A percentile compares a stretch with the other conserved stretches of the same genome.
These are phyloP conservation scores for Hirschfeldia incana DNA, from an alignment of 345 rosid species.

Conservation along the genomic window DNA sequence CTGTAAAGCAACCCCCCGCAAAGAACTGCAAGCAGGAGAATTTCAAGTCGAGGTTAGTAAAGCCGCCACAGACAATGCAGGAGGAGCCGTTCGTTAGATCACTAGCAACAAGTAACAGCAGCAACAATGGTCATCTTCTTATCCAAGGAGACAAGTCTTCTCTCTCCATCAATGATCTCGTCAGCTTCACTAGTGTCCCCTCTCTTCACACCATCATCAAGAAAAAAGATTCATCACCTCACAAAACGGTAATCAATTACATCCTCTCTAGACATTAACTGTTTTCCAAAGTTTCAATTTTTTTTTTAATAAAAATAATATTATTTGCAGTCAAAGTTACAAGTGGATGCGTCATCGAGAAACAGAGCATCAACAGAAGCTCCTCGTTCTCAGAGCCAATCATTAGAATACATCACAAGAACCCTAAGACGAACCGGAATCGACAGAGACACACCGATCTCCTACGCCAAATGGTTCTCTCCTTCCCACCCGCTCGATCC, in stretches of 20 bases:
- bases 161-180: conserved; percentile 45
- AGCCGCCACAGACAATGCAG: conserved; percentile 58
- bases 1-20: conserved; percentile 38
- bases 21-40: conserved; percentile 27
- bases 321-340: conserved; percentile 22
- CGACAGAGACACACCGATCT: conserved; percentile 50
- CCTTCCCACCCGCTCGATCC: conserved; percentile 70
- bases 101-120: conserved; percentile 19
- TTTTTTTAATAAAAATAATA: not conserved
- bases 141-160: conserved; percentile 53
- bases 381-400: conserved; percentile 62
- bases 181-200: conserved; percentile 49
- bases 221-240: conserved; percentile 56
- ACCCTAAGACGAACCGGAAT: conserved; percentile 55
- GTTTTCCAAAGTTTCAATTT: not conserved
- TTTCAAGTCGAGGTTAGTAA: conserved; percentile 43
- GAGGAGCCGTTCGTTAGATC: conserved; percentile 66
- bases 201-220: conserved; percentile 69
- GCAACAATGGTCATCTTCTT: conserved; percentile 1
- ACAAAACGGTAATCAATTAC: conserved; percentile 40
- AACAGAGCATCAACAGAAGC: conserved; percentile 54
- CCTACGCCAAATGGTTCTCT: conserved; percentile 61
- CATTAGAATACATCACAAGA: conserved; percentile 56
- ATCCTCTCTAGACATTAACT: not conserved
- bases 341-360: conserved; percentile 38